Base-by-base conservation (phyloP, 257 asterid genomes). In the Solanum pinnatisectum region DNA sequence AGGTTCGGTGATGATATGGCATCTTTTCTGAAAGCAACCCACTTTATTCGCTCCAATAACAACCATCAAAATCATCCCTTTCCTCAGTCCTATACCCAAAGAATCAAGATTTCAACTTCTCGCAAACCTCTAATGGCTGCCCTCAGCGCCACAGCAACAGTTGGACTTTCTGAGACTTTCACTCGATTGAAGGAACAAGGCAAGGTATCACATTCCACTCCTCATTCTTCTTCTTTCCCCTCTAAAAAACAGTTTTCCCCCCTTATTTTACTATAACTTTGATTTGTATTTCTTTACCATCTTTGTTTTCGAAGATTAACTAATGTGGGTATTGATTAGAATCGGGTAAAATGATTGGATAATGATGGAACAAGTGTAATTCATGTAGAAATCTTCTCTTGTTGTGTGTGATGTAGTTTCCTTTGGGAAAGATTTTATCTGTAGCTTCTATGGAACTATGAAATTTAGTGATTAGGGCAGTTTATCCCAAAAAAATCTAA, bases 141-240 rank as follows among this genome's bases (percentile, higher is more conserved):
- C 23, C 90, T 93, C 93, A 72, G 78, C 77, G 59, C 94, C 16
- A 88, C 87, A 30, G 89, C 95, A 14, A 87, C 95, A 3, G 88
- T 87, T 44, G 96, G 97, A 13, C 90, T 96, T 63, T 90, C 98
- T 30, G 93, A 95, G 84, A 96, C 99, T 84, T 93, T 96, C 89
- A 88, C 94, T 59, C 93, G 87, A 20, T 89, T 96, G 88, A 96
- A 89, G 86, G 84, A 91, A 84, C 92, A 92, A 76, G 97, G 98
- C 83, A 94, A 94, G 87, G 99, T 96, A 91, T 35, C 91, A 46
- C 87, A 18, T 72, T 86, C 83, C 42, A 0, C 10, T n/a, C 16
- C 10, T 40, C n/a, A 74, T 22, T 59, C 46, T 86, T 78, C 37
- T 40, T 49, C 10, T 83, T 18, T 56, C 25, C 46, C 42, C 16